Percentiles rank a stretch among this genome's conserved stretches.
Conservation (phyloP, 208 protist species). For the Tritrichomonas musculus region DNA sequence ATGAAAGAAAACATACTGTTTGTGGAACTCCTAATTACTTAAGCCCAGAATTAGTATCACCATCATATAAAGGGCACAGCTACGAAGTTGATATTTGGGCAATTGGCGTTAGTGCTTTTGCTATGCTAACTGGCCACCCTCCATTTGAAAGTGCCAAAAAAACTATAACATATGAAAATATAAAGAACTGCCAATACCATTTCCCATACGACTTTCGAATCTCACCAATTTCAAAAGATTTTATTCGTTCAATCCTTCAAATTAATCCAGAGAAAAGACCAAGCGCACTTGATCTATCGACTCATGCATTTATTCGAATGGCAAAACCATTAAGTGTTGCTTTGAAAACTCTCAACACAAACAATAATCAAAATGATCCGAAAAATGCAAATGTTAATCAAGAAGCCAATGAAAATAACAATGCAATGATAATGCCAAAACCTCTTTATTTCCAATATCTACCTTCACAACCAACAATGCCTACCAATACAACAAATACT, state of each 20-base stretch:
- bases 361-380: no score
- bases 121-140: conserved; percentile 71
- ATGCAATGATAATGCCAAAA: no score
- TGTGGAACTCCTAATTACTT: conserved; percentile 32
- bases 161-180: conserved; percentile 85
- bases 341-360: no score
- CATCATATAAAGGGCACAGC: conserved; percentile 65
- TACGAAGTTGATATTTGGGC: conserved; percentile 94
- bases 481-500: no score
- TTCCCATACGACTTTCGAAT: conserved; percentile 70
- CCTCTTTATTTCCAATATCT: background rate
- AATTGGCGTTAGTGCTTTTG: conserved; percentile 85
- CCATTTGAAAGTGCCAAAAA: conserved; percentile 91
- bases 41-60: background rate
- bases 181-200: conserved; percentile 75
- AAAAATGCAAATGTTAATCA: no score
- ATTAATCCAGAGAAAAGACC: conserved; percentile 67
- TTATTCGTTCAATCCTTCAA: conserved; percentile 71
- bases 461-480: no score
- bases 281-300: conserved; percentile 67
- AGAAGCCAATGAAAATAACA: no score
- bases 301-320: conserved; percentile 69
- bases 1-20: conserved; percentile 70
- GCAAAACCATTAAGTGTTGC: no score
- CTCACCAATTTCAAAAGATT: conserved; percentile 61